phyloP scores from a whole-genome alignment of 805 yeast species.

The Kurtzmaniella fragi region DNA sequence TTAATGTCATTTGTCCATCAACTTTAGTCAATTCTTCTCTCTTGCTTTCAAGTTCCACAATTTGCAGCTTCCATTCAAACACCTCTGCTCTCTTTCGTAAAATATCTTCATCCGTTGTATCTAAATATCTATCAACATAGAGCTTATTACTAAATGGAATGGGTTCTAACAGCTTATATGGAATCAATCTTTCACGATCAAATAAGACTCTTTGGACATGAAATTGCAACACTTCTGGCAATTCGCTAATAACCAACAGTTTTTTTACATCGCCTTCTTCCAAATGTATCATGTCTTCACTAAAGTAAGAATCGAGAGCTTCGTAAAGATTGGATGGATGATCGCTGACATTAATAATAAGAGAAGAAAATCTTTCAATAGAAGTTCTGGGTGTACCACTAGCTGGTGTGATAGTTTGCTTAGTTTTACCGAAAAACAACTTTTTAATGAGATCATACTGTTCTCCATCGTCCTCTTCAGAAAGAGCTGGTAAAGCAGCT shows the following conservation, averaged over 20 bases:
- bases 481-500: slow-evolving; percentile 71
- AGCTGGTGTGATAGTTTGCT: slow-evolving; percentile 62
- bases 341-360: slow-evolving; percentile 81
- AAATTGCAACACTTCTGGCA: slow-evolving; percentile 82
- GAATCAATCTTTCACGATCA: slow-evolving; percentile 65
- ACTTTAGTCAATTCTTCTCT: slow-evolving; percentile 36
- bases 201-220: slow-evolving; percentile 94
- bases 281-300: slow-evolving; percentile 63
- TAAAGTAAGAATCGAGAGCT: slow-evolving; percentile 80
- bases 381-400: slow-evolving; percentile 27
- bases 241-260: slow-evolving; percentile 60
- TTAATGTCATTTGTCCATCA: slow-evolving; percentile 23
- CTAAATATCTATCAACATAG: slow-evolving; percentile 84
- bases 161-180: slow-evolving; percentile 79
- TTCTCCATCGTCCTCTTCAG: slow-evolving; percentile 63
- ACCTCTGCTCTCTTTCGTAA: slow-evolving; percentile 52
- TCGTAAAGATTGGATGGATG: slow-evolving; percentile 88
- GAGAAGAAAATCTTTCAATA: slow-evolving; percentile 71
- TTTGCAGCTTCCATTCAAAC: slow-evolving; percentile 56
- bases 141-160: slow-evolving; percentile 73
- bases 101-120: slow-evolving; percentile 56
- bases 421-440: slow-evolving; percentile 80
- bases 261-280: slow-evolving; percentile 73
- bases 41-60: slow-evolving; percentile 38
- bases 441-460: slow-evolving; percentile 77